Percentiles rank a stretch among this genome's conserved stretches.
Conservation (phyloP, 2,329 filamentous ascomycete genomes). For the Cordyceps farinosa region DNA sequence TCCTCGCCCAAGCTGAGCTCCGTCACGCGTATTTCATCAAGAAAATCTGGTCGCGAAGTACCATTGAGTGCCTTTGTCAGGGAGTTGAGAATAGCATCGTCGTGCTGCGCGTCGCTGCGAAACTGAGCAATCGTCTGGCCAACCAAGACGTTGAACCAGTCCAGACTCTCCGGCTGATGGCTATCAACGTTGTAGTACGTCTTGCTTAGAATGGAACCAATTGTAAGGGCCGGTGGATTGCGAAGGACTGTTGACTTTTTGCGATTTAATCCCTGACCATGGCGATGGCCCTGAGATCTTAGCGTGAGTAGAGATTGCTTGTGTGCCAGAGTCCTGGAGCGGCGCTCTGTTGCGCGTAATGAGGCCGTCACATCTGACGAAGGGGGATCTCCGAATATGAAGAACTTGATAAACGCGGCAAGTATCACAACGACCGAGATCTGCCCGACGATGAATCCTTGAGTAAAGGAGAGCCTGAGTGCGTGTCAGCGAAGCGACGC, state of each 20-base stretch:
- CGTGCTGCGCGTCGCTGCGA: slow-evolving; percentile 83
- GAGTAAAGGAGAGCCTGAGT: slow-evolving; percentile 78
- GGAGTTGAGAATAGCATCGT: slow-evolving; percentile 83
- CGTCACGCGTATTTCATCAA: slow-evolving; percentile 90
- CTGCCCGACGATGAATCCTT: slow-evolving; percentile 90
- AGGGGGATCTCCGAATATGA: slow-evolving; percentile 95
- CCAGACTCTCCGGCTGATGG: slow-evolving; percentile 92
- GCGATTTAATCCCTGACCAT: slow-evolving; percentile 48
- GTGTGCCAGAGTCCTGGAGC: slow-evolving; percentile 71
- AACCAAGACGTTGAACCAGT: slow-evolving; percentile 98
- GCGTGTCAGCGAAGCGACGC: slow-evolving; percentile 2
- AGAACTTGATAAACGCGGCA: slow-evolving; percentile 97
- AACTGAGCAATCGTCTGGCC: slow-evolving; percentile 97
- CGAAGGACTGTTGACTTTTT: slow-evolving; percentile 72
- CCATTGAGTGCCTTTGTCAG: slow-evolving; percentile 85
- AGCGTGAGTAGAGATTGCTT: slow-evolving; percentile 68
- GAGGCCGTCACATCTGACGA: slow-evolving; percentile 77
- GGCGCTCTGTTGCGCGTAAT: slow-evolving; percentile 69
- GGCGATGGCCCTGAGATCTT: slow-evolving; percentile 42
- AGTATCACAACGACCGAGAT: slow-evolving; percentile 87
- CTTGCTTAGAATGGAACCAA: slow-evolving; percentile 91
- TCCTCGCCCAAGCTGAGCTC: slow-evolving; percentile 94
- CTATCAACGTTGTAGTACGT: slow-evolving; percentile 96
- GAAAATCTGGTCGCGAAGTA: slow-evolving; percentile 79
- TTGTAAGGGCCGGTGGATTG: slow-evolving; percentile 72